phyloP scores from a whole-genome alignment of 352 stramenopile species.

The Globisporangium spinosum region DNA sequence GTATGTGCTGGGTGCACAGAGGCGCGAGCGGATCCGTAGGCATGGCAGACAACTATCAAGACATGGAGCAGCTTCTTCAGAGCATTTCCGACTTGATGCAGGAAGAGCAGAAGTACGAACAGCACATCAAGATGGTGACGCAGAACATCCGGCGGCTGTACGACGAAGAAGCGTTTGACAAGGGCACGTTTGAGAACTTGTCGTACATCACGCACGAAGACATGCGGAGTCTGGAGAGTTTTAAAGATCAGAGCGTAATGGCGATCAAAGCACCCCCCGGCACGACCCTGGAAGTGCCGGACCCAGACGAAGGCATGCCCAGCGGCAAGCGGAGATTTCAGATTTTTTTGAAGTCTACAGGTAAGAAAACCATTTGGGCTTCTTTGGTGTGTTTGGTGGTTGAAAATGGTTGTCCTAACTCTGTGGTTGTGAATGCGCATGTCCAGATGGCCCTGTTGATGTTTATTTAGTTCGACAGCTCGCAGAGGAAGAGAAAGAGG shows the following conservation, averaged over 20 bases:
- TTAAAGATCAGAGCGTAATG: slow-evolving; percentile 90
- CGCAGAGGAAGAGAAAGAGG: slow-evolving; percentile 34
- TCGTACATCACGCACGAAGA: slow-evolving; percentile 88
- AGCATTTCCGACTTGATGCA: slow-evolving; percentile 77
- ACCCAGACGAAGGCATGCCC: slow-evolving; percentile 93
- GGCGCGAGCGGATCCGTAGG: slow-evolving; percentile 46
- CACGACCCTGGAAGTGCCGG: slow-evolving; percentile 92
- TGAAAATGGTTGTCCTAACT: neutral
- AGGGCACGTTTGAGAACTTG: slow-evolving; percentile 72
- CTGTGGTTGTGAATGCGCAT: neutral
- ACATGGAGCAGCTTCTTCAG: slow-evolving; percentile 70
- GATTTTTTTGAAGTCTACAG: slow-evolving; percentile 92
- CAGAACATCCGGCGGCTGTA: slow-evolving; percentile 81
- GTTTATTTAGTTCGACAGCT: slow-evolving; percentile 86
- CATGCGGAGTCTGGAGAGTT: slow-evolving; percentile 81
- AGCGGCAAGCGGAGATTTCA: slow-evolving; percentile 88
- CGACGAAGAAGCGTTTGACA: slow-evolving; percentile 79
- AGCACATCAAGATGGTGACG: slow-evolving; percentile 81
- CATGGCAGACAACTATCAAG: slow-evolving; percentile 49
- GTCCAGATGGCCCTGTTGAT: slow-evolving; percentile 81
- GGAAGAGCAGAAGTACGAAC: slow-evolving; percentile 81
- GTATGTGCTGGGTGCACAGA: slow-evolving; percentile 21
- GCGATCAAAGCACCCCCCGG: slow-evolving; percentile 92
- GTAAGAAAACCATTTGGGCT: slow-evolving; percentile 22
- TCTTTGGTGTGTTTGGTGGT: neutral